Conservation (phyloP, 2,329 filamentous ascomycete species). For the Pseudogymnoascus sp. region DNA sequence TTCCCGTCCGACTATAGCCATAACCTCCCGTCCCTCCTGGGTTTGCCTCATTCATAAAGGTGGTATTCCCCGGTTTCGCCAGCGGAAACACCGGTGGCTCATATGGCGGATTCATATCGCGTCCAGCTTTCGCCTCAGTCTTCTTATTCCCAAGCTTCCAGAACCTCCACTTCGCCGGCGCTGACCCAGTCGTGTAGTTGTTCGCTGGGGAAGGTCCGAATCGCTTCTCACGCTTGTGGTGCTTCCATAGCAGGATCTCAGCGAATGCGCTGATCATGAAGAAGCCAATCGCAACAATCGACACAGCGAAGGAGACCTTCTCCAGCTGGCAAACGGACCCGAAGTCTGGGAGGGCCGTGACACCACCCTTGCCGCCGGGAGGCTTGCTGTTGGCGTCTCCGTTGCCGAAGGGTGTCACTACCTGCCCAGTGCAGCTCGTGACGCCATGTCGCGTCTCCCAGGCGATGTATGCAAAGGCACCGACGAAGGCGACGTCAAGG, state of each 20-base stretch:
- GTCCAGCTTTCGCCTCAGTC: neutral
- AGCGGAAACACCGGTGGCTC: neutral
- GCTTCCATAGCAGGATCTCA: conserved; percentile 59
- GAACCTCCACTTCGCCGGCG: conserved; percentile 27
- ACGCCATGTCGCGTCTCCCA: conserved; percentile 63
- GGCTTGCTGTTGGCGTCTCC: conserved; percentile 41
- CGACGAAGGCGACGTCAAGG: conserved; percentile 69
- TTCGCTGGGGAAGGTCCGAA: conserved; percentile 59
- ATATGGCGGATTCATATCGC: neutral
- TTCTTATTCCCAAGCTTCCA: neutral
- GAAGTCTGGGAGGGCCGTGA: conserved; percentile 33
- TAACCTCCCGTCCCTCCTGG: neutral
- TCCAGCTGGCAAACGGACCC: conserved; percentile 66
- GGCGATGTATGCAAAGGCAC: conserved; percentile 74
- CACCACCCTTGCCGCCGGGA: conserved; percentile 27
- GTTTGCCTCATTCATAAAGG: neutral
- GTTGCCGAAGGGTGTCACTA: conserved; percentile 61
- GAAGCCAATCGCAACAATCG: conserved; percentile 69
- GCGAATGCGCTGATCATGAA: conserved; percentile 65
- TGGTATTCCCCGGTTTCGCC: neutral
- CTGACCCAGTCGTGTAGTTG: conserved; percentile 57
- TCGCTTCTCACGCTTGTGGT: conserved; percentile 67
- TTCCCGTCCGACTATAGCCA: conserved; percentile 1
- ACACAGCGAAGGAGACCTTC: conserved; percentile 67
- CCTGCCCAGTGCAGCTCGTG: conserved; percentile 53